Conservation (phyloP, 176 grass and related monocot species). For the Aegilops sharonensis region DNA sequence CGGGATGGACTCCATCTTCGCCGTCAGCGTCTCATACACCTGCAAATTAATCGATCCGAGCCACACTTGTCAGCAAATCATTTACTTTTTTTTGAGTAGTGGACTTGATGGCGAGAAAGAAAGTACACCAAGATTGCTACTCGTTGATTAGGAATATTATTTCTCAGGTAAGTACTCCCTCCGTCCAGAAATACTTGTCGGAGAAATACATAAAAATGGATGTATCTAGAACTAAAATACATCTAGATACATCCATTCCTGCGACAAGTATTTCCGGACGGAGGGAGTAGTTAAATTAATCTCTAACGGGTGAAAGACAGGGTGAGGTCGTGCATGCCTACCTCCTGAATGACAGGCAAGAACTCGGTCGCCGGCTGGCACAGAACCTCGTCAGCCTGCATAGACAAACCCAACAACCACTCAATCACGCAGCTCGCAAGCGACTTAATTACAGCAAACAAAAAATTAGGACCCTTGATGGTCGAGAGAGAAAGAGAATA, state of each 20-base stretch:
- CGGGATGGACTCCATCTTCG: constrained; percentile 44
- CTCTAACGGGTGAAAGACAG: constrained; percentile 1
- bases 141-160: not conserved
- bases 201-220: no score
- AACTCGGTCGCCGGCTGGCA: constrained; percentile 76
- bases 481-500: not conserved
- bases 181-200: no score
- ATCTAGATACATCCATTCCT: no score
- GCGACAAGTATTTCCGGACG: no score
- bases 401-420: not conserved
- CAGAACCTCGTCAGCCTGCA: constrained; percentile 61
- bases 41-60: not conserved
- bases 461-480: not conserved
- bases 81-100: not conserved
- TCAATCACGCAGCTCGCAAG: not conserved
- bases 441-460: not conserved
- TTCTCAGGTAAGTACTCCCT: not conserved
- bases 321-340: not conserved
- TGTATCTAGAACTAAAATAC: no score
- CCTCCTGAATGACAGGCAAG: constrained; percentile 73
- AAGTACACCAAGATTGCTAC: not conserved
- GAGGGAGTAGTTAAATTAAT: not conserved
- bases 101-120: not conserved
- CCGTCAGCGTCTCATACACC: constrained; percentile 55
- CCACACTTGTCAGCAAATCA: not conserved